Evolutionary conservation across 2,329 filamentous ascomycete genomes (phyloP), one percentile per base, ranked within the genome.

Genomic region (Monilinia vaccinii-corymbosi): DNA sequence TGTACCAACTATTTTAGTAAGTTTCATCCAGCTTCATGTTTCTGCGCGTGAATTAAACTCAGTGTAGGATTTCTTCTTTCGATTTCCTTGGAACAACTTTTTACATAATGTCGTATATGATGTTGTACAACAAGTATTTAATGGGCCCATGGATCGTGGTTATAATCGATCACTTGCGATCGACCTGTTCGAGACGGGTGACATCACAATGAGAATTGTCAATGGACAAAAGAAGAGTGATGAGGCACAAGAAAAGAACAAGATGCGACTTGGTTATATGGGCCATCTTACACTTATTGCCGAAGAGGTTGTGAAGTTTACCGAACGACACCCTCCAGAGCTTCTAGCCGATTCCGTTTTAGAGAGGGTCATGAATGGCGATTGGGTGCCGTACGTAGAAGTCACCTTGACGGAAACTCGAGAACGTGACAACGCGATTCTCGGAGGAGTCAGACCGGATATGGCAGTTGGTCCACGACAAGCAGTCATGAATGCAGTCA

Each of bases 1-100:
- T 64, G 92, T 99, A 57, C 94, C 94, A 32, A 96, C 91, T 2
- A 97, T 99, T 69, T 76, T 99, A 72, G 91, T 96, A 80, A 81
- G 87, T 76, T 44, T 31, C 18, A 8, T 48, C n/a, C 2, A 42
- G 8, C 28, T 44, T 28, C 21, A 25, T 18, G 6, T 46, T 45
- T 56, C 42, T 31, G 34, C 40, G 56, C 28, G 32, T 25, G 23
- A 51, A 69, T 61, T 64, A 63, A 71, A n/a, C n/a, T 47, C 31
- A 36, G 34, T 61, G 13, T 65, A 95, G 91, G 89, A 91, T 60
- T 97, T 97, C 78, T 99, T 99, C 76, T 99, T 99, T 78, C 85
- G 88, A 62, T 99, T 97, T 70, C 93, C 94, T 1, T 99, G 94
- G 94, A 99, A 99, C 75, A 99, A 99, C 73, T 99, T 99, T 71